Evolutionary conservation across 768 basidiomycete species (phyloP).

Genomic region (Rhodotorula diobovata): DNA sequence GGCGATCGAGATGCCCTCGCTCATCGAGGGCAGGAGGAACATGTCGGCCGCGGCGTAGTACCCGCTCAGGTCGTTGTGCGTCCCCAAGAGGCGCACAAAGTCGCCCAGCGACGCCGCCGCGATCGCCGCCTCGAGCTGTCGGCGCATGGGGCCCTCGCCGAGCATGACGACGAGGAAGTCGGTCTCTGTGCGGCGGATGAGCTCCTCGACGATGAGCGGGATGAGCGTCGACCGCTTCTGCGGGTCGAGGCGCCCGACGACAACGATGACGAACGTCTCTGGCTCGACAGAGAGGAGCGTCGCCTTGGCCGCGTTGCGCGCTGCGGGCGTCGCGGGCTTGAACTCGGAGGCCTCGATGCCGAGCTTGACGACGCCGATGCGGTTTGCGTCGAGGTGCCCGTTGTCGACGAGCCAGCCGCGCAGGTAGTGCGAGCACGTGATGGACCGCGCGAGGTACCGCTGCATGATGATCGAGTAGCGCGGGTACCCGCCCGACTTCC

Average conservation of each 20-base stretch:
- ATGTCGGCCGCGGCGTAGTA: slow-evolving; percentile 26
- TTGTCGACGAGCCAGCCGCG: slow-evolving; percentile 31
- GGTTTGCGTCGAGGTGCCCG: slow-evolving; percentile 25
- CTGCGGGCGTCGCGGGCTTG: background rate
- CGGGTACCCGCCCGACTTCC: slow-evolving; percentile 42
- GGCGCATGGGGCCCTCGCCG: slow-evolving; percentile 31
- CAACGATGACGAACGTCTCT: slow-evolving; percentile 28
- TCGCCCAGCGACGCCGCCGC: background rate
- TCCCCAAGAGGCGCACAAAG: slow-evolving; percentile 19
- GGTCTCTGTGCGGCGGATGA: slow-evolving; percentile 16
- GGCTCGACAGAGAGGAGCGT: slow-evolving; percentile 24
- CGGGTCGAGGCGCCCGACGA: slow-evolving; percentile 37
- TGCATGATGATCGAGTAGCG: slow-evolving; percentile 40
- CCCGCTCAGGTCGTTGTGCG: slow-evolving; percentile 6
- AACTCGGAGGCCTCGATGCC: slow-evolving; percentile 34
- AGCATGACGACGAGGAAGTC: slow-evolving; percentile 39
- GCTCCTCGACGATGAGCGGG: slow-evolving; percentile 25
- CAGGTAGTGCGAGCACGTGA: slow-evolving; percentile 41
- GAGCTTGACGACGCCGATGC: slow-evolving; percentile 42
- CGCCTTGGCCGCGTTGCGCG: slow-evolving; percentile 12
- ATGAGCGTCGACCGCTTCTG: slow-evolving; percentile 37
- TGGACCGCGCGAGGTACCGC: slow-evolving; percentile 40
- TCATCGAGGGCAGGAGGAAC: slow-evolving; percentile 38
- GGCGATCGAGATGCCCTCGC: slow-evolving; percentile 40
- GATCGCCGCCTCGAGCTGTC: slow-evolving; percentile 11